Evolutionary conservation across 1,139 yeast species (phyloP), one percentile per base, ranked within the genome.

Genomic region (Kodamaea suecica): DNA sequence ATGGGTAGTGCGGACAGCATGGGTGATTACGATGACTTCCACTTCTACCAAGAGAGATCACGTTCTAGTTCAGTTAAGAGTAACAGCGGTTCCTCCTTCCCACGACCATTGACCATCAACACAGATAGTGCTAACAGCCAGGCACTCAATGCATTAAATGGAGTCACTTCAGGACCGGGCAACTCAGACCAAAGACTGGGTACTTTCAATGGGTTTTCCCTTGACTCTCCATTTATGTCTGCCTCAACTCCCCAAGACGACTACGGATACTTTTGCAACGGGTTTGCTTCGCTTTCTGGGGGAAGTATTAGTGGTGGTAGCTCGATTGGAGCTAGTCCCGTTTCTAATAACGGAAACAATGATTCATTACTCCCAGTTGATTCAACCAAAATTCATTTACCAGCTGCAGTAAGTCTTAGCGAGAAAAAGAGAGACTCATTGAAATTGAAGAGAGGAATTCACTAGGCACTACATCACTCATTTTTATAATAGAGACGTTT

Each of bases 401-500:
- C 66, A 9, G 41, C 53, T 14, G 62, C 60, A 37, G 53, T 59
- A 33, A 63, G 64, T 34, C 54, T 69, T 38, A 66, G 72, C 48
- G 75, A 70, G 40, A 70, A 68, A 53, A 70, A 70, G 54, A 57
- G 76, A 40, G 76, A 70, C 38, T 65, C 73, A 17, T 59, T 70
- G 43, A 70, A 69, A 45, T 52, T 70, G 55, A 70, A 70, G 46
- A 58, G 76, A 52, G 76, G 76, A 23, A 70, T 70, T 23, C 72
- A 61, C 45, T 70, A 51, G 21, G 9, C 9, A 9, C 21, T 19
- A 6, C n/a, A n/a, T n/a, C n/a, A n/a, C n/a, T n/a, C n/a, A n/a
- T n/a, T n/a, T n/a, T n/a, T n/a, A n/a, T n/a, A n/a, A n/a, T n/a
- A n/a, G n/a, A n/a, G n/a, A n/a, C n/a, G n/a, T n/a, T n/a, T n/a